These are phyloP conservation scores for Dothistroma septosporum DNA, from an alignment of 2,329 filamentous ascomycete genomes.

Conservation along the genomic window DNA sequence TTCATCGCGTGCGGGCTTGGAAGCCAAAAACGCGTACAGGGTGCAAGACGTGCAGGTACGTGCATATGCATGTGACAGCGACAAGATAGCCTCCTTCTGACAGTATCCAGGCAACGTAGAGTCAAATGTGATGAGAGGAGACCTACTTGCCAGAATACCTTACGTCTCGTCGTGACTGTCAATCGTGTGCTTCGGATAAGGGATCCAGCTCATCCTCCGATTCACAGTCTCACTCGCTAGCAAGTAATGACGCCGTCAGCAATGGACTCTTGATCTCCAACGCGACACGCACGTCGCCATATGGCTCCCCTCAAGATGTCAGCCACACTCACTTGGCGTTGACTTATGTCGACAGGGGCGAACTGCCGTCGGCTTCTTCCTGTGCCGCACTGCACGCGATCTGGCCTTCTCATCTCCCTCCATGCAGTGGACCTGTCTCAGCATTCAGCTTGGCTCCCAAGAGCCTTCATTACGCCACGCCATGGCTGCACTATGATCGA, in stretches of 20 bases:
- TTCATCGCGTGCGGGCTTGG: constrained; percentile 1
- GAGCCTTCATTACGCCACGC: constrained; percentile 8
- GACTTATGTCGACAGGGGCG: not conserved
- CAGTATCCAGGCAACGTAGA: constrained; percentile 1
- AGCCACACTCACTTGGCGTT: constrained; percentile 4
- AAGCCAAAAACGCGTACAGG: constrained; percentile 8
- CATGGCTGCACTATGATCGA: constrained; percentile 7
- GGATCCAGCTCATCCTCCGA: not conserved
- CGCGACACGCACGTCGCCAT: too few species aligned
- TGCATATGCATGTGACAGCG: too few species aligned
- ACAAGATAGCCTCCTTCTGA: not conserved
- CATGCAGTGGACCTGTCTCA: constrained; percentile 2
- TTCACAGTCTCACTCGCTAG: not conserved
- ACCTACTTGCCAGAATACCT: not conserved
- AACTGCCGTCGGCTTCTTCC: constrained; percentile 8
- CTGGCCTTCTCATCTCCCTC: constrained; percentile 7
- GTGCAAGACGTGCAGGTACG: constrained; percentile 9
- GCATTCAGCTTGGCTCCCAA: constrained; percentile 6
- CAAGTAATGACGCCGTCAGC: not conserved
- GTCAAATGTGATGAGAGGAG: constrained; percentile 8
- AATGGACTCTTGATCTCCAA: not conserved
- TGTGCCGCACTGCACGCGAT: constrained; percentile 7
- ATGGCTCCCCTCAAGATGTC: not conserved
- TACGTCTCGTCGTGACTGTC: not conserved
- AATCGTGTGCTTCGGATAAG: not conserved